These are phyloP conservation scores for Canariomyces notabilis DNA, from an alignment of 2,329 filamentous ascomycete species.

Conservation along the genomic window DNA sequence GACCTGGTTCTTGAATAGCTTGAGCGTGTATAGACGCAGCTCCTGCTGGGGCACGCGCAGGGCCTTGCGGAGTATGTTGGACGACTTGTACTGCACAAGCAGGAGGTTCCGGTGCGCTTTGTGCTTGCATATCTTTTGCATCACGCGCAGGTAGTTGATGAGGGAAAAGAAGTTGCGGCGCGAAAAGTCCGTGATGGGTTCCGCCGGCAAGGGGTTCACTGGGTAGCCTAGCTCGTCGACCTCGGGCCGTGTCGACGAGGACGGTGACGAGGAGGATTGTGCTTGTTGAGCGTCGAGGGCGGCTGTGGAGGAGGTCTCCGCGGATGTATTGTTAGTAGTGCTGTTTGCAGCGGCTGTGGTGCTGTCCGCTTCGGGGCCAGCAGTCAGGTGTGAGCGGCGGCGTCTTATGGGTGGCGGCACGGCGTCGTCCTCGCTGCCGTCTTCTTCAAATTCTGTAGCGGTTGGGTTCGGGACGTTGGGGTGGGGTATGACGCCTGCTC, in stretches of 20 bases:
- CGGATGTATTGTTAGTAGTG: not conserved
- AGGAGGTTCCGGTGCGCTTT: constrained; percentile 93
- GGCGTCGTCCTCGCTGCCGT: constrained; percentile 59
- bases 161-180: constrained; percentile 92
- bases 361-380: not conserved
- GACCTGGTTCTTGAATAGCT: constrained; percentile 97
- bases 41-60: constrained; percentile 85
- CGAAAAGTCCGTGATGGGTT: constrained; percentile 84
- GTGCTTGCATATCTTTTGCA: constrained; percentile 95
- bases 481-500: constrained; percentile 33
- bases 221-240: constrained; percentile 89
- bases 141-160: constrained; percentile 91
- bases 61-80: constrained; percentile 83
- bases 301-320: constrained; percentile 12
- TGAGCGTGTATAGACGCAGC: constrained; percentile 88
- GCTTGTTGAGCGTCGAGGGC: constrained; percentile 16
- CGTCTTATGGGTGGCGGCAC: constrained; percentile 76
- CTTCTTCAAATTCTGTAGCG: constrained; percentile 31
- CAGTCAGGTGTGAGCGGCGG: constrained; percentile 38
- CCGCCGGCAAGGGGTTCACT: constrained; percentile 60
- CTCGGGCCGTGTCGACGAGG: constrained; percentile 42
- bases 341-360: not conserved
- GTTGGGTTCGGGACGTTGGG: constrained; percentile 25
- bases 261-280: not conserved
- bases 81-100: constrained; percentile 92